Base-by-base conservation (phyloP, 768 basidiomycete species). In the Dictyophora rubrovolvata region DNA sequence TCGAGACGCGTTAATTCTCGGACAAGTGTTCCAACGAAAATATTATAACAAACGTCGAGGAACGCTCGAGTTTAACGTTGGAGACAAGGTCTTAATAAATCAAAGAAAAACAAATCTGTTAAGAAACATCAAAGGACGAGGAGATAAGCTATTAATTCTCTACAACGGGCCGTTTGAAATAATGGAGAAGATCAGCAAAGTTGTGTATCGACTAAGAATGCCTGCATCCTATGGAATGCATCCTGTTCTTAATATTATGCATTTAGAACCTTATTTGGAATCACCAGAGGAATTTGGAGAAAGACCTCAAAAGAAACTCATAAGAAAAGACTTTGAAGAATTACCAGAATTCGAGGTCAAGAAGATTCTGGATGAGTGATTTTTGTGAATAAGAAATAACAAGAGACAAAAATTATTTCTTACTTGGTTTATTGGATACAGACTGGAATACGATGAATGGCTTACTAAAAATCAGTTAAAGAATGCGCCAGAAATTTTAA, bases 141-240 rank as follows among this genome's bases (percentile, higher is more conserved):
- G 72, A 8, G 12, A 57, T 9, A 72, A 73, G 52, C 53, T 73
- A 2, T 36, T 69, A 28, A 61, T 62, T 23, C 63, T 60, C 46
- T 71, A 70, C 48, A 67, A 71, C 17, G 69, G 72, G 0, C 72
- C 71, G 0, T 73, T 70, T 52, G 66, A 70, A 53, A 65, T 73
- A 0, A 12, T 61, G 0, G 28, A 62, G 47, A 71, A 71, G 55
- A 16, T 72, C 0, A 68, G 67, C 46, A 59, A 66, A 0, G 63
- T 69, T 0, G 62, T 69, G 11, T 73, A 74, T 56, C 65, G 61
- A 2, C 36, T 73, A 1, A 54, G 68, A 2, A 14, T 73, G 11
- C 73, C 73, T 0, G 60, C 58, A 0, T 67, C 67, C 0, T 69
- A 70, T 60, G 59, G 63, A 1, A 71, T 69, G 1, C 69, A 72